These are phyloP conservation scores for Diaporthe helianthi DNA, from an alignment of 2,329 filamentous ascomycete species.

Conservation along the genomic window DNA sequence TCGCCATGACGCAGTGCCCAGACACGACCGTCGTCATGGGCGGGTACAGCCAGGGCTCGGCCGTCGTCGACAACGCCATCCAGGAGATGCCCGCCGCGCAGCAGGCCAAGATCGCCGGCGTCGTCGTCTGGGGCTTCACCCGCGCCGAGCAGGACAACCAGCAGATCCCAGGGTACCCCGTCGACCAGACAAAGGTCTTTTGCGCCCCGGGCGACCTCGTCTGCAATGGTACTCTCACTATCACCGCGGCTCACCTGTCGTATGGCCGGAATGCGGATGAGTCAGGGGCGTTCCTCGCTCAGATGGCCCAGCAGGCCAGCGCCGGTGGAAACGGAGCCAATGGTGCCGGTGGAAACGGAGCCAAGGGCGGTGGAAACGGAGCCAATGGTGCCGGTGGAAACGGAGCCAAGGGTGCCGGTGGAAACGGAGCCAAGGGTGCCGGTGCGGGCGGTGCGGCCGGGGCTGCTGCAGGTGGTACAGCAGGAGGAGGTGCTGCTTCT, in stretches of 20 bases:
- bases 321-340: neutral
- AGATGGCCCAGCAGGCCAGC: constrained; percentile 21
- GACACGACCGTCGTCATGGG: constrained; percentile 44
- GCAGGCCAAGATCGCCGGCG: constrained; percentile 39
- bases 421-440: neutral
- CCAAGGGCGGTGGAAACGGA: too few relatives aligned
- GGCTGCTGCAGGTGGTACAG: neutral
- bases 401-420: neutral
- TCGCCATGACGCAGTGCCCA: constrained; percentile 43
- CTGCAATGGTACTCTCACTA: constrained; percentile 38
- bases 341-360: neutral
- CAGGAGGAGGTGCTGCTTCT: neutral
- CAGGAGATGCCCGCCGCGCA: constrained; percentile 36
- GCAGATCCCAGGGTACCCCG: constrained; percentile 38
- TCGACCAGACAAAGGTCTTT: constrained; percentile 38
- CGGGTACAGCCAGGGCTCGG: constrained; percentile 42
- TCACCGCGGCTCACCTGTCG: constrained; percentile 39
- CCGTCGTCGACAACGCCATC: constrained; percentile 44
- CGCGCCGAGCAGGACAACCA: constrained; percentile 40
- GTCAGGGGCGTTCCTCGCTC: constrained; percentile 37
- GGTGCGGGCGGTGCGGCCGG: neutral
- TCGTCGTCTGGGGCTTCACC: constrained; percentile 43
- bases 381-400: neutral
- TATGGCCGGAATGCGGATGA: constrained; percentile 37
- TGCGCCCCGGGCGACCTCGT: constrained; percentile 41